phyloP scores from a whole-genome alignment of 2,329 filamentous ascomycete species.

The Arthrobotrys entomopaga region DNA sequence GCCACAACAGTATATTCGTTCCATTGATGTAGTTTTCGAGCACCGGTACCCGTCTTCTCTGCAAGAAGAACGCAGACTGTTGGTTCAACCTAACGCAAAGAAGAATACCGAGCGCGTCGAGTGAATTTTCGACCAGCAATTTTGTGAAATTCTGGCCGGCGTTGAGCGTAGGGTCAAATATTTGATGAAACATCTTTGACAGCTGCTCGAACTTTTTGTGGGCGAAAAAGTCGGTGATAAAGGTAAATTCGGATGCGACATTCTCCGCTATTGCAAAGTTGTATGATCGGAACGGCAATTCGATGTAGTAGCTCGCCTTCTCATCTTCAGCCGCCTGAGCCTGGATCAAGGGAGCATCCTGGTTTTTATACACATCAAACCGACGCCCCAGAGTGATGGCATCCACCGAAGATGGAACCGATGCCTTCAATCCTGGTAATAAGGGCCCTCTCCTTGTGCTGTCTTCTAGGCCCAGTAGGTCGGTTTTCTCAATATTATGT shows the following conservation, averaged over 20 bases:
- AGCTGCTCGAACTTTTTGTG: conserved; percentile 79
- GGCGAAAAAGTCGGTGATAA: conserved; percentile 88
- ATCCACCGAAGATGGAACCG: conserved; percentile 60
- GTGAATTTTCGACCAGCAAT: conserved; percentile 77
- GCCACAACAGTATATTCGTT: conserved; percentile 96
- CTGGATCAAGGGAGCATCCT: conserved; percentile 78
- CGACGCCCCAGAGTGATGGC: conserved; percentile 93
- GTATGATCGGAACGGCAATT: conserved; percentile 91
- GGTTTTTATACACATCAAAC: conserved; percentile 80
- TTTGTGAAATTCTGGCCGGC: conserved; percentile 82
- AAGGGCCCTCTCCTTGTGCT: conserved; percentile 70
- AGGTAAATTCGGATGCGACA: conserved; percentile 91
- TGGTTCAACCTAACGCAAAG: conserved; percentile 95
- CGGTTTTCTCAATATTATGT: conserved; percentile 82
- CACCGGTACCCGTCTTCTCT: conserved; percentile 87
- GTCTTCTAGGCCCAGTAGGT: conserved; percentile 83
- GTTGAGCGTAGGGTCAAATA: conserved; percentile 90
- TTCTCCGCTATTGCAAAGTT: conserved; percentile 95
- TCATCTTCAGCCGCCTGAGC: conserved; percentile 94
- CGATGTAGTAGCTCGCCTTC: conserved; percentile 83
- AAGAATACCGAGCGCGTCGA: conserved; percentile 85
- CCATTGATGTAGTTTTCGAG: conserved; percentile 93
- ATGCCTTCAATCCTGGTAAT: conserved; percentile 38
- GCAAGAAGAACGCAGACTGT: conserved; percentile 91
- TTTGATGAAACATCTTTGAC: conserved; percentile 82